phyloP scores from a whole-genome alignment of 352 stramenopile species.

The Pythium inflatum region DNA sequence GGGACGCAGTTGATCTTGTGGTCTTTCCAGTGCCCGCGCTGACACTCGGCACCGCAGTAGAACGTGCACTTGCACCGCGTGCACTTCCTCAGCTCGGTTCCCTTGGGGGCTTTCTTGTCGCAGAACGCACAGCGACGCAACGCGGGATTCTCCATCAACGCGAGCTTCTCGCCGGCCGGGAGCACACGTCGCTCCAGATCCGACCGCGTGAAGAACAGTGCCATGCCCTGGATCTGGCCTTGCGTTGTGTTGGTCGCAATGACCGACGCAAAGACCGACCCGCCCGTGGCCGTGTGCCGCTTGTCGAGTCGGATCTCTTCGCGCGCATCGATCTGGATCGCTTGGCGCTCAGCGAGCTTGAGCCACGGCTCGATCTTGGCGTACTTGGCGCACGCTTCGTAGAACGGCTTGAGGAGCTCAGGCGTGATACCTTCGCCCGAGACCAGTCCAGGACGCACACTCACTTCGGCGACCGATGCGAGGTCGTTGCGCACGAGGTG shows the following conservation, averaged over 20 bases:
- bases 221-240: slow-evolving; percentile 72
- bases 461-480: slow-evolving; percentile 76
- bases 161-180: slow-evolving; percentile 63
- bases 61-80: slow-evolving; percentile 86
- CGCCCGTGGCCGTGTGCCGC: slow-evolving; percentile 54
- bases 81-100: slow-evolving; percentile 73
- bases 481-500: slow-evolving; percentile 85
- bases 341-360: slow-evolving; percentile 69
- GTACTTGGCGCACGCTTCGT: slow-evolving; percentile 67
- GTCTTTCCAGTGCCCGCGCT: slow-evolving; percentile 82
- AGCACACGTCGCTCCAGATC: slow-evolving; percentile 80
- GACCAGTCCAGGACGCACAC: slow-evolving; percentile 64
- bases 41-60: slow-evolving; percentile 77
- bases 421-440: slow-evolving; percentile 59
- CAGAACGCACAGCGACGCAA: slow-evolving; percentile 76
- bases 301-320: slow-evolving; percentile 72
- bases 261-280: slow-evolving; percentile 76
- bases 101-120: slow-evolving; percentile 70
- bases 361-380: slow-evolving; percentile 72
- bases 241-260: slow-evolving; percentile 61
- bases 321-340: slow-evolving; percentile 76
- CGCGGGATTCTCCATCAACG: slow-evolving; percentile 71
- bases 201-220: slow-evolving; percentile 76
- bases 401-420: slow-evolving; percentile 64
- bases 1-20: slow-evolving; percentile 82